Conservation (phyloP, 2,329 filamentous ascomycete species). For the Colletotrichum zoysiae region DNA sequence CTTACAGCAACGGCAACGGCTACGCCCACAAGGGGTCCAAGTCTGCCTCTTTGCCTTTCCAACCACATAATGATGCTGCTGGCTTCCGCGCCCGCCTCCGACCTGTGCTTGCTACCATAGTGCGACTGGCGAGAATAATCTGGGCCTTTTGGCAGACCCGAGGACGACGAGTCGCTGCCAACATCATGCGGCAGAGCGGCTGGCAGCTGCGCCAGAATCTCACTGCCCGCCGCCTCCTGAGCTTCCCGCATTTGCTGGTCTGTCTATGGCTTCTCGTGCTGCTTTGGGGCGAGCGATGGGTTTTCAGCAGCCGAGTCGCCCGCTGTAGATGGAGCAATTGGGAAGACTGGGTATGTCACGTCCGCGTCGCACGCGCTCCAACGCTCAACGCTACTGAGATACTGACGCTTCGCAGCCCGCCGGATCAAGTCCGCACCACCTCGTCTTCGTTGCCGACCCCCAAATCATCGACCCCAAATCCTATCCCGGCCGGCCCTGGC, state of each 20-base stretch:
- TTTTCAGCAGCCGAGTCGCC: constrained; percentile 78
- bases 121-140: constrained; percentile 24
- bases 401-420: constrained; percentile 68
- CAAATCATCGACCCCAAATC: constrained; percentile 94
- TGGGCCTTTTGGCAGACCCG: constrained; percentile 39
- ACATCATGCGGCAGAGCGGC: constrained; percentile 27
- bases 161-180: constrained; percentile 30
- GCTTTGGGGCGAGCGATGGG: constrained; percentile 86
- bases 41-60: constrained; percentile 22
- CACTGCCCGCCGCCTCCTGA: constrained; percentile 64
- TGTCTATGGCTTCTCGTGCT: constrained; percentile 81
- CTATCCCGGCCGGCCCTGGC: constrained; percentile 84
- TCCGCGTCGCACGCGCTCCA: background rate
- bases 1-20: constrained; percentile 54
- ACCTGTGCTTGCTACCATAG: constrained; percentile 21
- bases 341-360: constrained; percentile 86
- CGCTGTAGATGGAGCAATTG: constrained; percentile 86
- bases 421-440: constrained; percentile 83
- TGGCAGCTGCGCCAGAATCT: constrained; percentile 60
- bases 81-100: constrained; percentile 42
- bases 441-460: constrained; percentile 88
- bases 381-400: background rate
- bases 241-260: constrained; percentile 76
- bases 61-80: constrained; percentile 43
- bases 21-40: constrained; percentile 40